These are phyloP conservation scores for Tylopilus subfusipes DNA, from an alignment of 768 basidiomycete genomes.

Conservation along the genomic window DNA sequence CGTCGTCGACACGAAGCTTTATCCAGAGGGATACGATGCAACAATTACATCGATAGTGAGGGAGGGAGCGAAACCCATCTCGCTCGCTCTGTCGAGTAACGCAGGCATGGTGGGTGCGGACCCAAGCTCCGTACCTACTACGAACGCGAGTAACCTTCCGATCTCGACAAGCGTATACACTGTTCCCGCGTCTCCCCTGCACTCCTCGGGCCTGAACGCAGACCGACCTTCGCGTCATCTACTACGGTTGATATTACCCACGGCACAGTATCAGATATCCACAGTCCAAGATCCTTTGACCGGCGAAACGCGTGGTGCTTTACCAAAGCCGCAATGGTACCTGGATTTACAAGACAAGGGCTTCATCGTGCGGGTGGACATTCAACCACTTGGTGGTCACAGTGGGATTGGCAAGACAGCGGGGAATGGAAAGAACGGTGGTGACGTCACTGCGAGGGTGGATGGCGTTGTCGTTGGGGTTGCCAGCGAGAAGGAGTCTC, in stretches of 20 bases:
- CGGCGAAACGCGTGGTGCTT: constrained; percentile 56
- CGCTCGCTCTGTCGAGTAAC: constrained; percentile 26
- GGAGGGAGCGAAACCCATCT: constrained; percentile 36
- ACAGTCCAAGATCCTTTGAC: constrained; percentile 81
- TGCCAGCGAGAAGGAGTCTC: constrained; percentile 70
- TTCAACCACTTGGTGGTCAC: constrained; percentile 45
- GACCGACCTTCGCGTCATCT: constrained; percentile 65
- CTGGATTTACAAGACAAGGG: constrained; percentile 57
- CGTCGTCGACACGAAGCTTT: constrained; percentile 77
- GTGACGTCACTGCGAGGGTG: constrained; percentile 26
- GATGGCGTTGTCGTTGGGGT: constrained; percentile 43
- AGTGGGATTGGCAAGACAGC: constrained; percentile 2
- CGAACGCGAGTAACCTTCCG: constrained; percentile 38
- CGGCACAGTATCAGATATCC: constrained; percentile 72
- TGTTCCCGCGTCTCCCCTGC: constrained; percentile 77
- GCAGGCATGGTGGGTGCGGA: not conserved
- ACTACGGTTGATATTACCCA: constrained; percentile 74
- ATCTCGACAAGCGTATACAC: constrained; percentile 62
- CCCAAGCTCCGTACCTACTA: not conserved
- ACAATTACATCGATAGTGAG: constrained; percentile 42
- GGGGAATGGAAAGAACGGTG: constrained; percentile 6
- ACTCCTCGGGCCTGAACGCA: constrained; percentile 62
- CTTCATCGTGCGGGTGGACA: constrained; percentile 52
- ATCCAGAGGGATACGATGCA: constrained; percentile 70
- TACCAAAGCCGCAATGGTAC: constrained; percentile 72